Evolutionary conservation across 345 rosid genomes (phyloP).

Genomic region (Populus euphratica): DNA sequence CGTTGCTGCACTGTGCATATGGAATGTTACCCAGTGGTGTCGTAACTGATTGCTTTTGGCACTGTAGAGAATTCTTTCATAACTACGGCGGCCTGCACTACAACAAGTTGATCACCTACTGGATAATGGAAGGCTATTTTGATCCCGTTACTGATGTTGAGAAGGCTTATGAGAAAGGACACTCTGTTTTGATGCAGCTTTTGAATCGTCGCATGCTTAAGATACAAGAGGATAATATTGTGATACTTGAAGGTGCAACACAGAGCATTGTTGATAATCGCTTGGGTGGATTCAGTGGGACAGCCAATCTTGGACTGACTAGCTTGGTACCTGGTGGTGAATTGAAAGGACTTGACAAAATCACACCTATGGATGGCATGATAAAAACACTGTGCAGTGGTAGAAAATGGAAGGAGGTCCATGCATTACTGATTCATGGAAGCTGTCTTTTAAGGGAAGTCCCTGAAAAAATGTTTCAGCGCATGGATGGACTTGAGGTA

Average conservation of each 20-base stretch:
- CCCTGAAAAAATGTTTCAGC: conserved; percentile 19
- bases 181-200: conserved; percentile 47
- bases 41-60: conserved; percentile 47
- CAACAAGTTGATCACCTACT: conserved; percentile 51
- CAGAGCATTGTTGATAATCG: conserved; percentile 28
- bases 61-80: conserved; percentile 35
- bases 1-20: conserved; percentile 25
- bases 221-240: conserved; percentile 40
- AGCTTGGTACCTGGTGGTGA: conserved; percentile 19
- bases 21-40: conserved; percentile 3
- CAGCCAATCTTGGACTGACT: conserved; percentile 35
- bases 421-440: conserved; percentile 47
- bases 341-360: conserved; percentile 34
- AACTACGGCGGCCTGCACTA: conserved; percentile 38
- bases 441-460: conserved; percentile 29
- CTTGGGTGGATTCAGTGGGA: conserved; percentile 23
- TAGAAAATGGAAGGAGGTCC: conserved; percentile 15
- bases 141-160: conserved; percentile 34
- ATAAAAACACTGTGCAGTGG: conserved; percentile 38
- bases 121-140: conserved; percentile 71
- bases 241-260: conserved; percentile 40
- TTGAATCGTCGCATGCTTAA: conserved; percentile 39
- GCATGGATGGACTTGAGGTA: conserved; percentile 28
- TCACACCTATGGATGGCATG: conserved; percentile 44
- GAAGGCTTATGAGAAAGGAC: conserved; percentile 45